phyloP scores from a whole-genome alignment of 768 basidiomycete species.

The Suillus alpinus region DNA sequence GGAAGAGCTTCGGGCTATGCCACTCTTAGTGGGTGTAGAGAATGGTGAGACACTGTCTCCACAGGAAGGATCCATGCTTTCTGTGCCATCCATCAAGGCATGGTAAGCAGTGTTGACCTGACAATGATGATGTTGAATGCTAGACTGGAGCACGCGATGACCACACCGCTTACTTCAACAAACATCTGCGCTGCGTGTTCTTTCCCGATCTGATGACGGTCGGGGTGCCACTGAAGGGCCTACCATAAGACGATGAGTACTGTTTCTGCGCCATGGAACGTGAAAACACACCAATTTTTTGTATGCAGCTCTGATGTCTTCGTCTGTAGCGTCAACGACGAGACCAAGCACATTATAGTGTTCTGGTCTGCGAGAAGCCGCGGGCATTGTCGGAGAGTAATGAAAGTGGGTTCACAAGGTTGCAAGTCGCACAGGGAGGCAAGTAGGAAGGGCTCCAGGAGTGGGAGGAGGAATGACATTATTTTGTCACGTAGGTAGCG shows the following conservation, averaged over 20 bases:
- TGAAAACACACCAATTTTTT: slow-evolving; percentile 50
- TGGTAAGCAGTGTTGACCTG: slow-evolving; percentile 60
- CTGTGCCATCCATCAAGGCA: slow-evolving; percentile 43
- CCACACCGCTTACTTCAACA: slow-evolving; percentile 46
- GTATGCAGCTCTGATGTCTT: slow-evolving; percentile 59
- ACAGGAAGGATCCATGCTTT: slow-evolving; percentile 28
- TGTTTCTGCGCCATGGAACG: slow-evolving; percentile 17
- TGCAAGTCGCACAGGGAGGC: slow-evolving; percentile 9
- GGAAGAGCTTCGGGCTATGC: slow-evolving; percentile 13
- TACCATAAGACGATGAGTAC: slow-evolving; percentile 22
- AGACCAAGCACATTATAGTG: slow-evolving; percentile 47
- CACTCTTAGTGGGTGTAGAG: slow-evolving; percentile 15
- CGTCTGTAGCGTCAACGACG: slow-evolving; percentile 40
- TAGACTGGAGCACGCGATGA: slow-evolving; percentile 4
- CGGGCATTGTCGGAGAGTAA: slow-evolving; percentile 25
- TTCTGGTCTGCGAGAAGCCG: slow-evolving; percentile 18
- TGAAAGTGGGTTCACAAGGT: slow-evolving; percentile 7
- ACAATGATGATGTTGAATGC: neutral
- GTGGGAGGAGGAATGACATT: slow-evolving; percentile 9
- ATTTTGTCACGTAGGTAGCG: slow-evolving; percentile 15
- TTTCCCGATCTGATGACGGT: slow-evolving; percentile 53
- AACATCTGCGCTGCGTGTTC: slow-evolving; percentile 54
- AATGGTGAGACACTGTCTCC: slow-evolving; percentile 26
- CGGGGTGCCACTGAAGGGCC: slow-evolving; percentile 70
- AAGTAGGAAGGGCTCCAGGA: slow-evolving; percentile 11